Conservation (phyloP, 129 eudicot species). For the Artemisia annua region DNA sequence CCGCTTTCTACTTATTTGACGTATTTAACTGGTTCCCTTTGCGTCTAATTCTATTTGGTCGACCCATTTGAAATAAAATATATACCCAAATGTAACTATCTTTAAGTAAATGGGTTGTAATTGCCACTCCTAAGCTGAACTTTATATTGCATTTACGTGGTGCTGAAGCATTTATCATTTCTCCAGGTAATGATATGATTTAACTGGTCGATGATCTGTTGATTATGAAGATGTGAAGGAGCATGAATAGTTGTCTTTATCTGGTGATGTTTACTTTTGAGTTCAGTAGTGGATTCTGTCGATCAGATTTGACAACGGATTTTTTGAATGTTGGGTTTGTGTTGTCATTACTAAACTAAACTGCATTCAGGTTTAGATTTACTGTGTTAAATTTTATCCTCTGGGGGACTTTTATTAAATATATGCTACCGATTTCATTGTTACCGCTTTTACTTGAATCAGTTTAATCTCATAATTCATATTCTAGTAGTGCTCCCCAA, state of each 20-base stretch:
- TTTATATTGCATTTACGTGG: not conserved
- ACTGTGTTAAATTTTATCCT: not conserved
- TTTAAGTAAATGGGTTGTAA: not conserved
- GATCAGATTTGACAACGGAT: not conserved
- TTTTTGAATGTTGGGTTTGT: not conserved
- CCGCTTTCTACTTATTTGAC: no score
- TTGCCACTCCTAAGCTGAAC: not conserved
- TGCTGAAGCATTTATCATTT: not conserved
- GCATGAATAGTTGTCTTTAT: not conserved
- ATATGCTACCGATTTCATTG: not conserved
- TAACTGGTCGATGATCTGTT: constrained; percentile 8
- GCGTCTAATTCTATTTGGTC: no score
- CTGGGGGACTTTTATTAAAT: no score
- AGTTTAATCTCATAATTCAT: not conserved
- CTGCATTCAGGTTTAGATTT: constrained; percentile 3
- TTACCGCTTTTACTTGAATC: not conserved
- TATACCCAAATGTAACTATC: no score
- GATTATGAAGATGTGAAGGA: constrained; percentile 5
- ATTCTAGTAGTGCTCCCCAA: not conserved
- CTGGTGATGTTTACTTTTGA: constrained; percentile 7
- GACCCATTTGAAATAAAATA: no score
- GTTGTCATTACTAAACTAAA: not conserved
- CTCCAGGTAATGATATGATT: constrained; percentile 16
- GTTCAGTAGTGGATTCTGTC: constrained; percentile 20
- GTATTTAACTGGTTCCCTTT: no score